Conservation (phyloP, 2,329 filamentous ascomycete species). For the Pyrenophora seminiperda region DNA sequence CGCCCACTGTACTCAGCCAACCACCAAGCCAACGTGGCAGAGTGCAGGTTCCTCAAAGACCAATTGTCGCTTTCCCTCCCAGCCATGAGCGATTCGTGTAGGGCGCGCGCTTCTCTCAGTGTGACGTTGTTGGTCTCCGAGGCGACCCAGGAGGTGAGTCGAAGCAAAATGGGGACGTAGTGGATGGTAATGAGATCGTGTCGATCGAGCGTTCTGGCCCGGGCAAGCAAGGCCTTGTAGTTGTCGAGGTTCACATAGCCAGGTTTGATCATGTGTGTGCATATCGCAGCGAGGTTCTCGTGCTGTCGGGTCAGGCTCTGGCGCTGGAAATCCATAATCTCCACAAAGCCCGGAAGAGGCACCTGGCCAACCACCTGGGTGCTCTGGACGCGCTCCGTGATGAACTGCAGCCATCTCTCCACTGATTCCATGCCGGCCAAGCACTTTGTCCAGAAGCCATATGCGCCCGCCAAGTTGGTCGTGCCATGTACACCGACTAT, state of each 20-base stretch:
- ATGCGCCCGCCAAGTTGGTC: conserved; percentile 59
- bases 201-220: conserved; percentile 72
- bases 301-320: conserved; percentile 85
- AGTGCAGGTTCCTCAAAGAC: conserved; percentile 75
- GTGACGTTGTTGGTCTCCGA: conserved; percentile 70
- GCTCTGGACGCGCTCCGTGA: conserved; percentile 77
- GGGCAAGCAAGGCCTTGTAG: conserved; percentile 72
- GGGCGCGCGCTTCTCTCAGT: conserved; percentile 69
- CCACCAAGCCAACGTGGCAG: conserved; percentile 83
- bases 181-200: conserved; percentile 80
- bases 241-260: conserved; percentile 72
- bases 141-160: conserved; percentile 78
- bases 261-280: conserved; percentile 78
- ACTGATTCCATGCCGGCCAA: conserved; percentile 76
- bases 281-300: conserved; percentile 80
- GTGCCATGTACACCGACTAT: conserved; percentile 62
- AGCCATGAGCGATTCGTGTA: conserved; percentile 72
- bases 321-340: conserved; percentile 80
- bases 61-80: conserved; percentile 71
- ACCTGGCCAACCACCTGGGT: conserved; percentile 74
- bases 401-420: conserved; percentile 74
- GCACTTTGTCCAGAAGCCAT: conserved; percentile 74
- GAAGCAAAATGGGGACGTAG: conserved; percentile 77
- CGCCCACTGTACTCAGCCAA: conserved; percentile 90
- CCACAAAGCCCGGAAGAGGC: conserved; percentile 67